Percentiles rank a stretch among this genome's conserved stretches.
phyloP scores from a whole-genome alignment of 768 basidiomycete species.

The Trametes elegans region DNA sequence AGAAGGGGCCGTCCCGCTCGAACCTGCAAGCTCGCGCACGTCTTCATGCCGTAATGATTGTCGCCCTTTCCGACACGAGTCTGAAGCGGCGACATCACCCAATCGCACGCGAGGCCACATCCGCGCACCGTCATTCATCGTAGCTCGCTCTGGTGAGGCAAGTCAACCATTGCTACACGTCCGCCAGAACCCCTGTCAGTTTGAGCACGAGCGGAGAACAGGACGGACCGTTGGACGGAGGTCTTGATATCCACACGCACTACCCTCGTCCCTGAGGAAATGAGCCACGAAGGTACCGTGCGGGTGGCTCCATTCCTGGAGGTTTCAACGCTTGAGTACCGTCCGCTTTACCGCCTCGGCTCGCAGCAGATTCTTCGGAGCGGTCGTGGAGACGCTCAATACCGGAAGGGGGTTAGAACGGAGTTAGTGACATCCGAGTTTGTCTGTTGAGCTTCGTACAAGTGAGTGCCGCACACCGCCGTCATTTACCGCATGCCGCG shows the following conservation, averaged over 20 bases:
- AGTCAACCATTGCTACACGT: too few species aligned
- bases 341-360: background rate
- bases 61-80: slow-evolving; percentile 6
- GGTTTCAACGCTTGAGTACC: background rate
- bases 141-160: too few species aligned
- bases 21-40: slow-evolving; percentile 11
- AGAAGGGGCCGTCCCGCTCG: background rate
- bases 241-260: background rate
- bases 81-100: too few species aligned
- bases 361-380: background rate
- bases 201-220: too few species aligned
- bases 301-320: background rate
- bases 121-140: too few species aligned
- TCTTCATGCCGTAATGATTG: slow-evolving; percentile 13
- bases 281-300: background rate
- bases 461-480: background rate
- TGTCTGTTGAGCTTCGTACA: background rate
- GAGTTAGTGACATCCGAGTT: background rate
- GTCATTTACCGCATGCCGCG: background rate
- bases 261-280: background rate
- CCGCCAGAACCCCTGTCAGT: too few species aligned
- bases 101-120: too few species aligned
- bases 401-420: slow-evolving; percentile 2
- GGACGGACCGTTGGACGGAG: too few species aligned
- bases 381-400: background rate